Percentiles rank a stretch among this genome's conserved stretches.
Conservation (phyloP, 495 filamentous ascomycete genomes). For the Tuber melanosporum region DNA sequence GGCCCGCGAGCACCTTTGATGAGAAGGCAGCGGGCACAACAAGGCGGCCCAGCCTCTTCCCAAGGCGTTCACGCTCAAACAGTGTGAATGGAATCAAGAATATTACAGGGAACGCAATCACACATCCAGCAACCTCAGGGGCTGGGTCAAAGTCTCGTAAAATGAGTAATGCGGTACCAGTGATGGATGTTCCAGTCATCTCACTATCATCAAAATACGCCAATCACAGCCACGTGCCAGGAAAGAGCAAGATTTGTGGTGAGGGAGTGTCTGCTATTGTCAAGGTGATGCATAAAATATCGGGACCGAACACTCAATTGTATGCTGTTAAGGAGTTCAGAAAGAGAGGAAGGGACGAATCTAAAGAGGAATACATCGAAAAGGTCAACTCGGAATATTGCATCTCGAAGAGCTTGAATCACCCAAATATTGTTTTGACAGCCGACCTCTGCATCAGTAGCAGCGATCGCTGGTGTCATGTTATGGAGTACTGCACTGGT, state of each 20-base stretch:
- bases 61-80: conserved; percentile 32
- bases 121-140: conserved; percentile 37
- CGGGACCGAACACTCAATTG: conserved; percentile 50
- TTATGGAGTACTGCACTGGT: conserved; percentile 75
- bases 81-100: conserved; percentile 40
- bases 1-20: conserved; percentile 21
- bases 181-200: conserved; percentile 39
- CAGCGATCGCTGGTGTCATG: conserved; percentile 63
- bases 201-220: conserved; percentile 37
- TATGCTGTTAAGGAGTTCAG: conserved; percentile 78
- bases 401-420: conserved; percentile 66
- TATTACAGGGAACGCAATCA: conserved; percentile 38
- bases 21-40: conserved; percentile 14
- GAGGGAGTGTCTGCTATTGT: conserved; percentile 69
- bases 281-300: conserved; percentile 57
- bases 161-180: conserved; percentile 37
- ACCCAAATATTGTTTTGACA: conserved; percentile 73
- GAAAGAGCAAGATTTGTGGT: conserved; percentile 54
- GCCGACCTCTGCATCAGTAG: conserved; percentile 61
- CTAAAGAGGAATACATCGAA: conserved; percentile 59
- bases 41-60: conserved; percentile 34
- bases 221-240: conserved; percentile 38
- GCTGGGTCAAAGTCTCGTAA: conserved; percentile 38
- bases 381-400: conserved; percentile 77
- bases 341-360: conserved; percentile 55